These are phyloP conservation scores for Hyphodiscus hymeniophilus DNA, from an alignment of 495 filamentous ascomycete genomes.

Conservation along the genomic window DNA sequence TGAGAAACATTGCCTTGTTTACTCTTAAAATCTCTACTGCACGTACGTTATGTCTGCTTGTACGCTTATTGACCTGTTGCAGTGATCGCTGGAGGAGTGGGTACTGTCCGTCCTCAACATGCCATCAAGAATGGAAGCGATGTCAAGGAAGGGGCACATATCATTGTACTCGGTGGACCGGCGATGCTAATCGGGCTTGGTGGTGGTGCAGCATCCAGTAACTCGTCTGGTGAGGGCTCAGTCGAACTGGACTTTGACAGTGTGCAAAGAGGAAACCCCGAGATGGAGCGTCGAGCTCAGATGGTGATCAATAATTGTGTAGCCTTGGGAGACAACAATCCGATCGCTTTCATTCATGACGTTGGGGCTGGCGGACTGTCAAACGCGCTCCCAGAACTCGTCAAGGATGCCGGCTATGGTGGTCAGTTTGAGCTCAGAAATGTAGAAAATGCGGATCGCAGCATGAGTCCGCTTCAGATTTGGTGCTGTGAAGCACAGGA, in stretches of 20 bases:
- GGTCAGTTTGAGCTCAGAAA: conserved; percentile 87
- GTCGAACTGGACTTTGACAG: conserved; percentile 92
- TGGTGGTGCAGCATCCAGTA: conserved; percentile 89
- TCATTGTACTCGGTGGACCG: conserved; percentile 89
- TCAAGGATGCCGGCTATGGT: conserved; percentile 82
- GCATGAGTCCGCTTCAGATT: conserved; percentile 92
- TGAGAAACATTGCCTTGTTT: too few species aligned
- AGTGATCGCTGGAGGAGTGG: conserved; percentile 96
- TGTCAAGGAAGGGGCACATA: conserved; percentile 74
- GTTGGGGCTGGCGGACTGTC: conserved; percentile 93
- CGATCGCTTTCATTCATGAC: conserved; percentile 94
- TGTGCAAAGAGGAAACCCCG: conserved; percentile 90
- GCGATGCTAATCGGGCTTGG: conserved; percentile 97
- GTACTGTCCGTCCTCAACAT: conserved; percentile 90
- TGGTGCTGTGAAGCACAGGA: conserved; percentile 75
- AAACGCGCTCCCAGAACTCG: conserved; percentile 87
- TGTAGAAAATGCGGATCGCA: conserved; percentile 77
- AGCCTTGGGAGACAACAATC: conserved; percentile 71
- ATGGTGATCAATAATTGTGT: conserved; percentile 94
- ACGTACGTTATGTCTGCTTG: too few species aligned
- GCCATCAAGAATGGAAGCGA: conserved; percentile 71
- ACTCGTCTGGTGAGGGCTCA: conserved; percentile 77
- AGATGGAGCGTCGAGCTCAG: conserved; percentile 90
- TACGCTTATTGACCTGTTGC: too few species aligned
- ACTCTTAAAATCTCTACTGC: too few species aligned